These are phyloP conservation scores for Xerocomellus dryophilus DNA, from an alignment of 768 basidiomycete genomes.

Conservation along the genomic window DNA sequence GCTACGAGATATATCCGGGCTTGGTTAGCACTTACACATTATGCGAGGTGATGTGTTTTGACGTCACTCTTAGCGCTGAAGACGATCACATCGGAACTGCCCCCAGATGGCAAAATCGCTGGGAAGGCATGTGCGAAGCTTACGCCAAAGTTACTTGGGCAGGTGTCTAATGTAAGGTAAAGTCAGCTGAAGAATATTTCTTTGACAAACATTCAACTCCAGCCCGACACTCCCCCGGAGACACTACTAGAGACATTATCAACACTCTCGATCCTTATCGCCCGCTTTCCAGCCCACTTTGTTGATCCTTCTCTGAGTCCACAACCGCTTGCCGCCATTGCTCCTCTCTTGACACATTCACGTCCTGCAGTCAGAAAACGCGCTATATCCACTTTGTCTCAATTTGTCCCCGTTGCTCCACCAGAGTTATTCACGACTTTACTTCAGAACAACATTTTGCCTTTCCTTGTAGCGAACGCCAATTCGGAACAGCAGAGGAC, in stretches of 20 bases:
- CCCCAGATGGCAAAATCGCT: constrained; percentile 76
- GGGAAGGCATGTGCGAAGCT: constrained; percentile 78
- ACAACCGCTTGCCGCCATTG: constrained; percentile 63
- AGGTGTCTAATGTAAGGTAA: constrained; percentile 66
- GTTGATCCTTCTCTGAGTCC: constrained; percentile 50
- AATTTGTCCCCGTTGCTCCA: constrained; percentile 74
- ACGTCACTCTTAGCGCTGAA: constrained; percentile 66
- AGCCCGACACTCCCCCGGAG: constrained; percentile 73
- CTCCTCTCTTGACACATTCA: constrained; percentile 67
- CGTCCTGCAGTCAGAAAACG: constrained; percentile 91
- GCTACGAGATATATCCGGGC: constrained; percentile 87
- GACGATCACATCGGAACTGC: constrained; percentile 90
- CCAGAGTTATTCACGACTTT: constrained; percentile 60
- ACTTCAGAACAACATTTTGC: constrained; percentile 55
- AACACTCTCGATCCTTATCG: constrained; percentile 85
- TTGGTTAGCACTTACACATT: constrained; percentile 52
- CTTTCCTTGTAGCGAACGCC: constrained; percentile 51
- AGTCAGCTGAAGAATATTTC: not conserved
- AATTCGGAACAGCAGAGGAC: constrained; percentile 71
- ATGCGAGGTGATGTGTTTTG: not conserved
- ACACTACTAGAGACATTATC: constrained; percentile 80
- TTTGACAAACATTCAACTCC: constrained; percentile 7
- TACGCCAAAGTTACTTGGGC: constrained; percentile 76
- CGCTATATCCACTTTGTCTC: constrained; percentile 80
- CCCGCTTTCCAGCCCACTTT: constrained; percentile 73